These are phyloP conservation scores for Nothophytophthora sp. DNA, from an alignment of 352 stramenopile genomes.

Conservation along the genomic window DNA sequence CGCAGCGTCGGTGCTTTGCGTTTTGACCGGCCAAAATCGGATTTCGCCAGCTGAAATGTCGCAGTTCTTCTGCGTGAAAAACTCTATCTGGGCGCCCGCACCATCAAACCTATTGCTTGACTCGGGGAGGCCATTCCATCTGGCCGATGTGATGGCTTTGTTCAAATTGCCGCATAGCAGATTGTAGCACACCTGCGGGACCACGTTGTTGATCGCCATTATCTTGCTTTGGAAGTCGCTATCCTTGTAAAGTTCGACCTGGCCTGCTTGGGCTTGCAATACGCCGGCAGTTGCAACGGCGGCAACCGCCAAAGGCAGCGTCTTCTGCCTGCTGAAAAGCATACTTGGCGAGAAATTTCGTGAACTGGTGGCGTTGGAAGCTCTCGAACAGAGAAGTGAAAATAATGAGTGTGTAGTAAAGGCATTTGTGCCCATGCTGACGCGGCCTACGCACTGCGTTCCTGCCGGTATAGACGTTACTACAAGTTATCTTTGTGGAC, in stretches of 20 bases:
- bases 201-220: conserved; percentile 3
- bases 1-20: conserved; percentile 1
- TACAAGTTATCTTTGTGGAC: no score
- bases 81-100: background rate
- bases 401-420: no score
- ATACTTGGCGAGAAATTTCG: no score
- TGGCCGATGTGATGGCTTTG: background rate
- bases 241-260: conserved; percentile 2
- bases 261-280: no score
- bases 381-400: no score
- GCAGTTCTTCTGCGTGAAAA: conserved; percentile 6
- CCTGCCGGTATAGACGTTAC: no score
- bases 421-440: no score
- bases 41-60: background rate
- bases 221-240: conserved; percentile 1
- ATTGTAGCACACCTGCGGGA: conserved; percentile 10
- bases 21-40: background rate
- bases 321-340: background rate
- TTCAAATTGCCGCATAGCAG: conserved; percentile 4
- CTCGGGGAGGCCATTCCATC: no score
- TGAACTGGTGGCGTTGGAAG: no score
- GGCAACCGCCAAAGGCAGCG: no score
- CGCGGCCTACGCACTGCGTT: no score
- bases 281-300: background rate
- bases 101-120: background rate